Evolutionary conservation across 2,329 filamentous ascomycete genomes (phyloP).

Genomic region (Fusarium camptoceras): DNA sequence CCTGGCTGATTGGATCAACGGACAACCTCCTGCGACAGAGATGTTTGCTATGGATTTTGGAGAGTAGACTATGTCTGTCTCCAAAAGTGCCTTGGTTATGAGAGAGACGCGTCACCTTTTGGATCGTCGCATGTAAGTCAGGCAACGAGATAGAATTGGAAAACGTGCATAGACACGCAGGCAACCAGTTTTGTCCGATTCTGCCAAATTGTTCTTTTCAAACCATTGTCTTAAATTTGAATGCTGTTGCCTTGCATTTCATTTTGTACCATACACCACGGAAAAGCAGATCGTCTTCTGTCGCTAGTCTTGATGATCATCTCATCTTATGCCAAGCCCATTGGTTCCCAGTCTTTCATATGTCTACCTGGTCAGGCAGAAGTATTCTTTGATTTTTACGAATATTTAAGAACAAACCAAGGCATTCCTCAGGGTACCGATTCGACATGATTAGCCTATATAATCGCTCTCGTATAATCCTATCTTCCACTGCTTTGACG

Average conservation of each 20-base stretch:
- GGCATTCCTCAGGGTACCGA: fast-evolving
- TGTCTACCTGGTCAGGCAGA: slow-evolving; percentile 24
- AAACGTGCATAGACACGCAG: not conserved
- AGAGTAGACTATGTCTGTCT: not conserved
- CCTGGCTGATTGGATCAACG: slow-evolving; percentile 36
- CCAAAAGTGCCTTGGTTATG: not conserved
- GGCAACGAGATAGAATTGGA: not conserved
- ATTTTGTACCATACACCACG: not conserved
- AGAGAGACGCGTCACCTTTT: not conserved
- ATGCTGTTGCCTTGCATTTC: not conserved
- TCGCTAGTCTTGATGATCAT: not conserved
- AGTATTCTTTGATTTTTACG: fast-evolving
- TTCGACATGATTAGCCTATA: fast-evolving
- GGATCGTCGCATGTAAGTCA: not conserved
- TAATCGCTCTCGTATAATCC: not conserved
- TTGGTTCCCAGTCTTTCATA: not conserved
- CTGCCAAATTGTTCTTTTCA: not conserved
- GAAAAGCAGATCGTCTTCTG: not conserved
- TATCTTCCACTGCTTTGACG: not conserved
- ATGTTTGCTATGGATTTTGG: slow-evolving; percentile 36
- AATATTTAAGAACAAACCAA: not conserved
- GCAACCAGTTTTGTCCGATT: not conserved
- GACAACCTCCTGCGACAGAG: slow-evolving; percentile 25
- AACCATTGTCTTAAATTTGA: not conserved
- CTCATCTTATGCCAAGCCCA: not conserved